Evolutionary conservation across 2,329 filamentous ascomycete species (phyloP).

Genomic region (Botrytis elliptica): DNA sequence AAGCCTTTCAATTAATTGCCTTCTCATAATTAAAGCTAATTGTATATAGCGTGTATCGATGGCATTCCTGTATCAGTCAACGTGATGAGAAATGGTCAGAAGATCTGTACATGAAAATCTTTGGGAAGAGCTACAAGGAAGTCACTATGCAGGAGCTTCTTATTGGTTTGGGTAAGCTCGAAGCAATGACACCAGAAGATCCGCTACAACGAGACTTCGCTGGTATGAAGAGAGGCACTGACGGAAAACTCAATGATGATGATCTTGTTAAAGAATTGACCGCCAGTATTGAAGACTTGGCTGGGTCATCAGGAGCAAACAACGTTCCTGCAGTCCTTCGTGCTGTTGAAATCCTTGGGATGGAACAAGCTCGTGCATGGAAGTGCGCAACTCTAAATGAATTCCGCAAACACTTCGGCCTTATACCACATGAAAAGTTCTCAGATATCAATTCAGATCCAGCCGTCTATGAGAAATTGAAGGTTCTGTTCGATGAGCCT

Average conservation of each 20-base stretch:
- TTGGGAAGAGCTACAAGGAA: constrained; percentile 22
- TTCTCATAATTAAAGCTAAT: not conserved
- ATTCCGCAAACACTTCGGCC: constrained; percentile 77
- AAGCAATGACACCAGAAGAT: constrained; percentile 59
- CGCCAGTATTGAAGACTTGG: constrained; percentile 68
- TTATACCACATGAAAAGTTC: constrained; percentile 72
- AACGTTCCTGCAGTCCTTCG: constrained; percentile 74
- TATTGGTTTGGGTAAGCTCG: constrained; percentile 61
- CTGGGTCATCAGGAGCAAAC: constrained; percentile 64
- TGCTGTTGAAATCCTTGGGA: constrained; percentile 75
- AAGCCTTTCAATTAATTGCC: not conserved
- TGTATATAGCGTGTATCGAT: constrained; percentile 61
- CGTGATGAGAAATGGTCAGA: constrained; percentile 82
- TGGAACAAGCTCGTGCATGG: constrained; percentile 73
- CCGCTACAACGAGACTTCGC: constrained; percentile 67
- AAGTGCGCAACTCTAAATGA: constrained; percentile 72
- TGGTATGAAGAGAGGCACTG: constrained; percentile 58
- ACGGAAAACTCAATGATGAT: constrained; percentile 70
- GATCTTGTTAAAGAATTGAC: constrained; percentile 71
- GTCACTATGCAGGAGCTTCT: constrained; percentile 58
- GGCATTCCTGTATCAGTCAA: constrained; percentile 74
- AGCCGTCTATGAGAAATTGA: constrained; percentile 62
- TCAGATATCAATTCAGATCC: constrained; percentile 81
- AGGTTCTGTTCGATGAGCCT: constrained; percentile 62
- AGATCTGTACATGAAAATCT: constrained; percentile 46